phyloP scores from a whole-genome alignment of 2,329 filamentous ascomycete species.

The Colletotrichum gigasporum region DNA sequence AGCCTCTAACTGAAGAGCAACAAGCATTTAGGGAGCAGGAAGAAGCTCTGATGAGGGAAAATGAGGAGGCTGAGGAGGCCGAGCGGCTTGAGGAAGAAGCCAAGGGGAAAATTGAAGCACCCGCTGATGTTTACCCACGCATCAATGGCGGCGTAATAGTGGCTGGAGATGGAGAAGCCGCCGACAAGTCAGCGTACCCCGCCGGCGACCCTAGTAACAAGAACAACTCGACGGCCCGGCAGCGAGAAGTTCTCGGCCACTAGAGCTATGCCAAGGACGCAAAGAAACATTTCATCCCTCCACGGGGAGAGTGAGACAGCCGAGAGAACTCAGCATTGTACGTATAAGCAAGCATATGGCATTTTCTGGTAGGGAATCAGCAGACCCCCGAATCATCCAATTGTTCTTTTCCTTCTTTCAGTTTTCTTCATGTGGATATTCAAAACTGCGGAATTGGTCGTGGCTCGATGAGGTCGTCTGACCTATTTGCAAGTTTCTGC shows the following conservation, averaged over 20 bases:
- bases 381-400: slow-evolving; percentile 15
- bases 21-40: slow-evolving; percentile 59
- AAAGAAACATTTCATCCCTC: background rate
- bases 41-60: slow-evolving; percentile 59
- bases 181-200: background rate
- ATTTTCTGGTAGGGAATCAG: slow-evolving; percentile 27
- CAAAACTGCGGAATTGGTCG: background rate
- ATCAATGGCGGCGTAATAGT: slow-evolving; percentile 19
- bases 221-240: slow-evolving; percentile 7
- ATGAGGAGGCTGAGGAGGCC: slow-evolving; percentile 66
- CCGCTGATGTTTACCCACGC: background rate
- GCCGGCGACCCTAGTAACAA: slow-evolving; percentile 1
- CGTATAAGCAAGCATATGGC: slow-evolving; percentile 29
- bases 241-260: slow-evolving; percentile 33
- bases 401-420: slow-evolving; percentile 1
- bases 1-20: slow-evolving; percentile 52
- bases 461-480: background rate
- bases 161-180: slow-evolving; percentile 5
- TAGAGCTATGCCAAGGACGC: background rate
- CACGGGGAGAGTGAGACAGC: background rate
- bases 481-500: background rate
- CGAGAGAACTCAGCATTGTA: slow-evolving; percentile 21
- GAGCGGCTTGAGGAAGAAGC: slow-evolving; percentile 54
- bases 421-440: slow-evolving; percentile 21
- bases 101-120: background rate